Conservation (phyloP, 345 rosid genomes). For the Eucalyptus polybractea region DNA sequence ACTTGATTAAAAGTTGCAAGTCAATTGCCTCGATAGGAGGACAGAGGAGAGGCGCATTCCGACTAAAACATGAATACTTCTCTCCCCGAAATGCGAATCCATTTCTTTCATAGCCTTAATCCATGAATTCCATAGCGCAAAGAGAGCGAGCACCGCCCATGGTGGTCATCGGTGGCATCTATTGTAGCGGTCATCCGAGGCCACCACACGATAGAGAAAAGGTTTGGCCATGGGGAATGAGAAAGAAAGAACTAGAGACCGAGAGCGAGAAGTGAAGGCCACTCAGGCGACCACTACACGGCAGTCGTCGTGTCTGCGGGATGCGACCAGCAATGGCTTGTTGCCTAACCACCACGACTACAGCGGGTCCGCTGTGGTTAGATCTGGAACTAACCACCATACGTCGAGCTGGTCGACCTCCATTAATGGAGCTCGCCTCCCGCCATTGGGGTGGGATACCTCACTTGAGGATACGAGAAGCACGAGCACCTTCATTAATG, state of each 20-base stretch:
- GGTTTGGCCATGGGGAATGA: background rate
- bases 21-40: slow-evolving; percentile 54
- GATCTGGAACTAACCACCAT: too few relatives aligned
- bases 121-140: slow-evolving; percentile 38
- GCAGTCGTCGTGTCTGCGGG: background rate
- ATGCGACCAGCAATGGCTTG: background rate
- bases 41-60: slow-evolving; percentile 38
- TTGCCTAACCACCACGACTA: background rate
- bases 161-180: too few relatives aligned
- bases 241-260: background rate
- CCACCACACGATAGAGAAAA: background rate
- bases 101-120: slow-evolving; percentile 54
- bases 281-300: background rate
- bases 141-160: too few relatives aligned
- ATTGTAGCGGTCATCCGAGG: too few relatives aligned
- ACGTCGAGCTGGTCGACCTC: too few relatives aligned
- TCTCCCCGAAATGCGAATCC: slow-evolving; percentile 68
- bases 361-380: background rate
- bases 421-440: too few relatives aligned
- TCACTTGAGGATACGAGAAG: too few relatives aligned
- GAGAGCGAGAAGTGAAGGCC: background rate
- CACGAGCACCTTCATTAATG: too few relatives aligned
- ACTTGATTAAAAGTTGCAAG: too few relatives aligned
- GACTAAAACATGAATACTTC: slow-evolving; percentile 43
- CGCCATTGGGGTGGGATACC: too few relatives aligned